phyloP scores from a whole-genome alignment of 345 rosid species.

The Erodium maritimum region DNA sequence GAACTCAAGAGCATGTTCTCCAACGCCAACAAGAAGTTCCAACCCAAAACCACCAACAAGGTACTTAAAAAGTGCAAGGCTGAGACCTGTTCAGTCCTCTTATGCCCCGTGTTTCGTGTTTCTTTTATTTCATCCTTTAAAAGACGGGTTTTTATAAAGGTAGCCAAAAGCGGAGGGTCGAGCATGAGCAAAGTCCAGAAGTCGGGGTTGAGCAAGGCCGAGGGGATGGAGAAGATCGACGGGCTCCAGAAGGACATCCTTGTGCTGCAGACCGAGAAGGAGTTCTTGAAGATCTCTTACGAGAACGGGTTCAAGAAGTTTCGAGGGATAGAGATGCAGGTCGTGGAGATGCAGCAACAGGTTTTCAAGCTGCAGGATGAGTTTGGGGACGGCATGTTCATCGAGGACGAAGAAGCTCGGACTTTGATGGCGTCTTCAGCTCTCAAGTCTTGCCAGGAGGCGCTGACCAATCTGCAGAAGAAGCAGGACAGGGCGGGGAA shows the following conservation, averaged over 20 bases:
- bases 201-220: constrained; percentile 58
- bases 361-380: constrained; percentile 65
- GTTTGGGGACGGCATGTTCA: constrained; percentile 53
- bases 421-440: constrained; percentile 68
- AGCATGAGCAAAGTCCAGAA: constrained; percentile 19
- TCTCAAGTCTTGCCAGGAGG: constrained; percentile 68
- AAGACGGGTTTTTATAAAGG: too few relatives aligned
- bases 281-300: constrained; percentile 73
- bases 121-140: too few relatives aligned
- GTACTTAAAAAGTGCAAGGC: too few relatives aligned
- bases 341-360: constrained; percentile 53
- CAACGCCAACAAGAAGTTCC: too few relatives aligned
- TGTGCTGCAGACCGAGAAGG: constrained; percentile 72
- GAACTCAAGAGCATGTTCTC: too few relatives aligned
- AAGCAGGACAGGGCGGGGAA: constrained; percentile 43
- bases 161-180: neutral
- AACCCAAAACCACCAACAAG: constrained; percentile 24
- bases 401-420: constrained; percentile 81
- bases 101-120: too few relatives aligned
- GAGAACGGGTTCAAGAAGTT: constrained; percentile 54
- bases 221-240: constrained; percentile 63
- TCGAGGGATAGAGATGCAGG: constrained; percentile 63
- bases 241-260: constrained; percentile 71
- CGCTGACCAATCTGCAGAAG: constrained; percentile 49
- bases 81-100: too few relatives aligned